Percentiles rank a stretch among this genome's conserved stretches.
phyloP scores from a whole-genome alignment of 257 asterid species.

The Coffea canephora region DNA sequence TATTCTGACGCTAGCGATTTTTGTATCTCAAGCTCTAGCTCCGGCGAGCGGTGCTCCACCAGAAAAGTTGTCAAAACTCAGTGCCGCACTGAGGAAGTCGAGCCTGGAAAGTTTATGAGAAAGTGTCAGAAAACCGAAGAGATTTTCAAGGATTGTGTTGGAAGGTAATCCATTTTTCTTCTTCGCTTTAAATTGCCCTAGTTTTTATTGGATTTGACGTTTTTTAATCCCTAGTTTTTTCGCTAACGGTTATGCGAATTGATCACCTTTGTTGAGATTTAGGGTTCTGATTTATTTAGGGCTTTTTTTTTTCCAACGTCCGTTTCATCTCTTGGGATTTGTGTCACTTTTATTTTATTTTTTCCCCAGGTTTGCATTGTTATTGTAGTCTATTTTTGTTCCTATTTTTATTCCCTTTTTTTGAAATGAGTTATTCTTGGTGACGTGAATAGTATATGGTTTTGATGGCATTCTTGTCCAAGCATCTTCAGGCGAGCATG shows the following conservation, averaged over 20 bases:
- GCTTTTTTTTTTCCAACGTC: too few relatives aligned
- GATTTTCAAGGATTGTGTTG: slow-evolving; percentile 65
- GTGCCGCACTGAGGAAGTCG: slow-evolving; percentile 78
- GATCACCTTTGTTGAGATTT: too few relatives aligned
- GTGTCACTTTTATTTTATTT: too few relatives aligned
- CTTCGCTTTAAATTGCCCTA: not conserved
- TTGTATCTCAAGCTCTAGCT: slow-evolving; percentile 3
- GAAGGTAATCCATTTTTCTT: slow-evolving; percentile 44
- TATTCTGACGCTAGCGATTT: slow-evolving; percentile 19
- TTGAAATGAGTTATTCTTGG: too few relatives aligned
- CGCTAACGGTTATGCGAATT: too few relatives aligned
- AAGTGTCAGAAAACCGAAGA: slow-evolving; percentile 81
- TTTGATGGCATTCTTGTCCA: too few relatives aligned
- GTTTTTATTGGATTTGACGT: not conserved
- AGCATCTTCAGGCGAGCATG: too few relatives aligned
- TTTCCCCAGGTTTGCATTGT: too few relatives aligned
- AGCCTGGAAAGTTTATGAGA: slow-evolving; percentile 75
- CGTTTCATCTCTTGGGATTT: too few relatives aligned
- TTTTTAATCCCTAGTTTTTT: not conserved
- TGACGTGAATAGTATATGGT: too few relatives aligned
- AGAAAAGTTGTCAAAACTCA: slow-evolving; percentile 64
- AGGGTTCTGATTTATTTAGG: not conserved
- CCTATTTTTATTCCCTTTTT: too few relatives aligned
- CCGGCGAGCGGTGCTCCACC: slow-evolving; percentile 39
- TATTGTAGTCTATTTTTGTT: too few relatives aligned